These are phyloP conservation scores for Colletotrichum sp. DNA, from an alignment of 2,329 filamentous ascomycete species.

Conservation along the genomic window DNA sequence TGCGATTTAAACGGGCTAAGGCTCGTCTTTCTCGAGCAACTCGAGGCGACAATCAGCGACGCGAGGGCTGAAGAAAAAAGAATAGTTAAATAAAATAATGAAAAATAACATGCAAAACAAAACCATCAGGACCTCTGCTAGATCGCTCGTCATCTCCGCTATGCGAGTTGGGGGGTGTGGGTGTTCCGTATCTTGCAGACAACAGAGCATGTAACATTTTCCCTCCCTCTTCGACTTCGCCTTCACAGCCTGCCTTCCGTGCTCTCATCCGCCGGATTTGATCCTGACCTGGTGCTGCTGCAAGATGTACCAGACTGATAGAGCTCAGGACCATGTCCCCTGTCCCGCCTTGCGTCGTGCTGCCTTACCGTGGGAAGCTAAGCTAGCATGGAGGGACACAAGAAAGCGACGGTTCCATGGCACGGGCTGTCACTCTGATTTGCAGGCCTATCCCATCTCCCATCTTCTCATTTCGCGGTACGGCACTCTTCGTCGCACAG, in stretches of 20 bases:
- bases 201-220: not conserved
- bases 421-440: not conserved
- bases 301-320: not conserved
- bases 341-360: not conserved
- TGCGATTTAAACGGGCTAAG: not conserved
- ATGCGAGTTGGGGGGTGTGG: not conserved
- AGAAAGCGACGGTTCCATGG: not conserved
- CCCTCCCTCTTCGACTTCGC: not conserved
- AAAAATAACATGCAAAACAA: not conserved
- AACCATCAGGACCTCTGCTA: not conserved
- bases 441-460: not conserved
- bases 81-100: not conserved
- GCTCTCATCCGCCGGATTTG: not conserved
- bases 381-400: not conserved
- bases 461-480: not conserved
- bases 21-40: not conserved
- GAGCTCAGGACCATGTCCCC: not conserved
- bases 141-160: slow-evolving; percentile 8
- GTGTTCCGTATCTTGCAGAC: not conserved
- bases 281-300: not conserved
- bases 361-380: not conserved
- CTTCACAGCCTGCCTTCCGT: not conserved
- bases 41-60: not conserved
- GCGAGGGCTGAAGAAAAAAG: not conserved
- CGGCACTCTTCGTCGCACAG: not conserved